Conservation (phyloP, 495 filamentous ascomycete genomes). For the Xylaria flabelliformis region DNA sequence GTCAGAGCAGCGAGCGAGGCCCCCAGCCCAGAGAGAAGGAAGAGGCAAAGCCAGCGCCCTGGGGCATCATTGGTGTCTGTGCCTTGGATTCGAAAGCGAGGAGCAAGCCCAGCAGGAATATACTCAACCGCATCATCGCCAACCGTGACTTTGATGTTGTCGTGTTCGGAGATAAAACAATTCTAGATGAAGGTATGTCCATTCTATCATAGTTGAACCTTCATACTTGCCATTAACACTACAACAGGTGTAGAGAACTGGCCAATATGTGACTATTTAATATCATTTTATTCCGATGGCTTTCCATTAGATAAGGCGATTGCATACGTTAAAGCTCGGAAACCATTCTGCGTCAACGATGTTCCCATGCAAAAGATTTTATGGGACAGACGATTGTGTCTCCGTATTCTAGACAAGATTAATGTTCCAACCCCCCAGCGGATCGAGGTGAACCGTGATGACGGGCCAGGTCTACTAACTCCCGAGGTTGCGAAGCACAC, state of each 20-base stretch:
- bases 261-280: slow-evolving; percentile 87
- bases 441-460: slow-evolving; percentile 93
- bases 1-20: slow-evolving; percentile 63
- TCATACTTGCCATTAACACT: slow-evolving; percentile 30
- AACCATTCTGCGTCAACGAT: slow-evolving; percentile 97
- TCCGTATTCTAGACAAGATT: slow-evolving; percentile 86
- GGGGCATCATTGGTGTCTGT: slow-evolving; percentile 84
- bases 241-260: slow-evolving; percentile 69
- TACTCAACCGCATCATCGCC: slow-evolving; percentile 86
- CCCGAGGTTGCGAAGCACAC: slow-evolving; percentile 79
- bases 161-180: slow-evolving; percentile 98
- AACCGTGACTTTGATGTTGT: slow-evolving; percentile 94
- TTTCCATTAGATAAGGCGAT: slow-evolving; percentile 98
- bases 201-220: background rate
- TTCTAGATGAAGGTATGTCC: slow-evolving; percentile 81
- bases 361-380: slow-evolving; percentile 97
- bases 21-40: slow-evolving; percentile 54
- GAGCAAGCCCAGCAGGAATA: slow-evolving; percentile 94
- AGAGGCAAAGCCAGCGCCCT: slow-evolving; percentile 56
- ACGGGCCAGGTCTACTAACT: slow-evolving; percentile 80
- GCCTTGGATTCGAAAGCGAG: slow-evolving; percentile 94
- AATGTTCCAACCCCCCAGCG: slow-evolving; percentile 86
- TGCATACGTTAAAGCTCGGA: slow-evolving; percentile 86
- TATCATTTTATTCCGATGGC: slow-evolving; percentile 97
- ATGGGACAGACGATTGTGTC: slow-evolving; percentile 92